Conservation (phyloP, 768 basidiomycete genomes). For the Calocybe cyanea region DNA sequence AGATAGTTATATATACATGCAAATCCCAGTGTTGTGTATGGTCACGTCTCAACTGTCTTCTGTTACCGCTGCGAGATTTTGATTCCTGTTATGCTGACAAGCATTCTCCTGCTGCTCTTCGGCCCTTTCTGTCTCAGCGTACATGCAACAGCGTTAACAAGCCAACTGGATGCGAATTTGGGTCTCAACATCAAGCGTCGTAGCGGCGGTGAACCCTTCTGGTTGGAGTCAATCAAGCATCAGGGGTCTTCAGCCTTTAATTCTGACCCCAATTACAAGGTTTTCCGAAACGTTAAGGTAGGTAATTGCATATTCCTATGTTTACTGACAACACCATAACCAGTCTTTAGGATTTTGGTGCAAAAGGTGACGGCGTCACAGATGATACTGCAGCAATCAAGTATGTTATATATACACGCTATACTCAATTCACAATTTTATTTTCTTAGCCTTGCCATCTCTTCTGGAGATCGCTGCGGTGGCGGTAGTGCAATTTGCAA, state of each 20-base stretch:
- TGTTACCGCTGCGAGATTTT: background rate
- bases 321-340: background rate
- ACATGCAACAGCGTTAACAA: background rate
- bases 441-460: slow-evolving; percentile 54
- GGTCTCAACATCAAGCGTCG: background rate
- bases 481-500: slow-evolving; percentile 38
- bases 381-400: slow-evolving; percentile 82
- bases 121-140: background rate
- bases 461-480: slow-evolving; percentile 59
- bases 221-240: slow-evolving; percentile 69
- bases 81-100: slow-evolving; percentile 11
- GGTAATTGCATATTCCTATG: slow-evolving; percentile 10
- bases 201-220: slow-evolving; percentile 47
- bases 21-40: too few species aligned
- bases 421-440: slow-evolving; percentile 4
- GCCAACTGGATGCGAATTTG: background rate
- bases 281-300: slow-evolving; percentile 77
- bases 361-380: slow-evolving; percentile 54
- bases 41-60: too few species aligned
- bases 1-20: too few species aligned
- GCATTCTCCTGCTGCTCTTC: slow-evolving; percentile 10
- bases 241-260: slow-evolving; percentile 70
- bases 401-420: slow-evolving; percentile 35
- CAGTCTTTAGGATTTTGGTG: slow-evolving; percentile 33
- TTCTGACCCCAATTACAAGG: slow-evolving; percentile 53